phyloP scores from a whole-genome alignment of 2,329 filamentous ascomycete genomes.

The Talaromyces funiculosus region DNA sequence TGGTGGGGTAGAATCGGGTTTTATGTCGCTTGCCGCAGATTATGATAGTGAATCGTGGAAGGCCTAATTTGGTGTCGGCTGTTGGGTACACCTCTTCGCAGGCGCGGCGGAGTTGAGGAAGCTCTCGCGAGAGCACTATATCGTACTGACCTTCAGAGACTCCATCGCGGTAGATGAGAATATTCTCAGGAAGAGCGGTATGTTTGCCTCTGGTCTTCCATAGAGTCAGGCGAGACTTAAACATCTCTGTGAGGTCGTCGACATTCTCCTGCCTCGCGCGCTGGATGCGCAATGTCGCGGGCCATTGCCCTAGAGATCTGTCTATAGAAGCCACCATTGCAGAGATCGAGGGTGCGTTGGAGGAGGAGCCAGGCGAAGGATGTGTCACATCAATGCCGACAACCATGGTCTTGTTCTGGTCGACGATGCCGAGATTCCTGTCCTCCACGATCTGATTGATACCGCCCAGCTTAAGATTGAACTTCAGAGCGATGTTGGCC shows the following conservation, averaged over 20 bases:
- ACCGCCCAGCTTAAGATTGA: conserved; percentile 75
- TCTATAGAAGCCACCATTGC: conserved; percentile 75
- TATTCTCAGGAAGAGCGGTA: conserved; percentile 58
- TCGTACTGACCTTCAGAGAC: conserved; percentile 82
- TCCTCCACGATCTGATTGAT: conserved; percentile 59
- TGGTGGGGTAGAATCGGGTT: conserved; percentile 75
- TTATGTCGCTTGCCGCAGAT: conserved; percentile 86
- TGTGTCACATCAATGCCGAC: conserved; percentile 88
- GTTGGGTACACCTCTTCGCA: conserved; percentile 56
- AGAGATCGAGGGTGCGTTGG: conserved; percentile 65
- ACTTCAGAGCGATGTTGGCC: conserved; percentile 67
- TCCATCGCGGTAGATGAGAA: conserved; percentile 82
- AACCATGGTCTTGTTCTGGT: conserved; percentile 72
- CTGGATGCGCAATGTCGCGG: conserved; percentile 64
- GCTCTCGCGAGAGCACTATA: conserved; percentile 62
- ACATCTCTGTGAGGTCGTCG: conserved; percentile 54
- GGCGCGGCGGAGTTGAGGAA: conserved; percentile 51
- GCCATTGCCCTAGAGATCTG: conserved; percentile 67
- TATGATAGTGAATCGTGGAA: conserved; percentile 64
- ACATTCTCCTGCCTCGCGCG: conserved; percentile 65
- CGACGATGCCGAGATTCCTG: conserved; percentile 52
- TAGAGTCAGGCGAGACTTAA: conserved; percentile 59
- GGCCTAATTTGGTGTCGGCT: conserved; percentile 38
- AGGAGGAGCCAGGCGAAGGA: conserved; percentile 61
- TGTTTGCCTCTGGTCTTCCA: conserved; percentile 57